These are phyloP conservation scores for Pezicula neosporulosa DNA, from an alignment of 2,329 filamentous ascomycete genomes.

Conservation along the genomic window DNA sequence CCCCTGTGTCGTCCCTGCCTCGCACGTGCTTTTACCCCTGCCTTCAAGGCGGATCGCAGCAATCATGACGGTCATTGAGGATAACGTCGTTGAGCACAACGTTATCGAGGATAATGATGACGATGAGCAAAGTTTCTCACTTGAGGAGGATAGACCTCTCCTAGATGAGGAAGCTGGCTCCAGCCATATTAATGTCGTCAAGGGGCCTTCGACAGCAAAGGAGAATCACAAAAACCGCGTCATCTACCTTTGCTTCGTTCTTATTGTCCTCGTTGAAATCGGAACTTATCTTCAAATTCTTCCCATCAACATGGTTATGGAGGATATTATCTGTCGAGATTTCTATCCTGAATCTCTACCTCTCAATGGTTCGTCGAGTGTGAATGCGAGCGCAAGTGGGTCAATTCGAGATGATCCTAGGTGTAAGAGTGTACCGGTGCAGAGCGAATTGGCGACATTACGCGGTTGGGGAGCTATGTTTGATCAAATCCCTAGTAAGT, in stretches of 20 bases:
- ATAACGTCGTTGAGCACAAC: too few species aligned
- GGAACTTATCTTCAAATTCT: constrained; percentile 34
- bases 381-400: background rate
- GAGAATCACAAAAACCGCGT: constrained; percentile 10
- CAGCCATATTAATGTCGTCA: too few species aligned
- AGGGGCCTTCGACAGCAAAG: too few species aligned
- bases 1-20: too few species aligned
- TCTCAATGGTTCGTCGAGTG: constrained; percentile 3
- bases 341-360: constrained; percentile 40
- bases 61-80: too few species aligned
- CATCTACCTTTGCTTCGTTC: constrained; percentile 21
- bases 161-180: too few species aligned
- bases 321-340: constrained; percentile 48
- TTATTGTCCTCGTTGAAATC: constrained; percentile 41
- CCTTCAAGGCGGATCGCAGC: too few species aligned
- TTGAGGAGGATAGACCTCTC: too few species aligned
- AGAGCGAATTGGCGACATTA: constrained; percentile 48
- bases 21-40: too few species aligned
- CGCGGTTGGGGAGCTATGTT: constrained; percentile 43
- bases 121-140: too few species aligned
- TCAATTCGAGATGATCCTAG: constrained; percentile 33
- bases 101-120: too few species aligned
- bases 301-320: constrained; percentile 46
- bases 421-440: constrained; percentile 48
- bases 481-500: constrained; percentile 41